Conservation (phyloP, 805 yeast species). For the Metschnikowia gelsemii region DNA sequence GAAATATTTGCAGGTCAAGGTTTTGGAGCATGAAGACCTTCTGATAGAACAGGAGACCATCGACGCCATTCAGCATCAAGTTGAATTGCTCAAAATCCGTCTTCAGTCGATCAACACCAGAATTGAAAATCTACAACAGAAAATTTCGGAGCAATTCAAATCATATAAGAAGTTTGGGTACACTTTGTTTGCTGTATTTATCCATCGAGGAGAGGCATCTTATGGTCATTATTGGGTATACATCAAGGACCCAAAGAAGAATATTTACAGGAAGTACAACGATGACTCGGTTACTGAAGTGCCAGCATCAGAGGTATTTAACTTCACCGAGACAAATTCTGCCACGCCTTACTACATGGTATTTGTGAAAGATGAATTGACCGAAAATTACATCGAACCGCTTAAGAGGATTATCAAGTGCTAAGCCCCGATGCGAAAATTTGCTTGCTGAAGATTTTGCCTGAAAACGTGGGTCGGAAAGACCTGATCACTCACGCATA, state of each 20-base stretch:
- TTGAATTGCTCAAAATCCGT: constrained; percentile 47
- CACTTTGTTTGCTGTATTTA: constrained; percentile 84
- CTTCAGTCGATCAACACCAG: constrained; percentile 41
- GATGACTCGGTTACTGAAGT: constrained; percentile 94
- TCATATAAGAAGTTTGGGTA: constrained; percentile 67
- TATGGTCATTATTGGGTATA: constrained; percentile 98
- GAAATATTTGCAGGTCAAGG: constrained; percentile 50
- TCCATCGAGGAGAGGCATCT: constrained; percentile 93
- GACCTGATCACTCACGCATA: too few relatives aligned
- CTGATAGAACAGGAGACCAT: constrained; percentile 48
- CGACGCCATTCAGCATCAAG: constrained; percentile 45
- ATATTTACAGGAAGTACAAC: constrained; percentile 83
- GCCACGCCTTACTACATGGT: constrained; percentile 95
- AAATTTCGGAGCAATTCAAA: constrained; percentile 60
- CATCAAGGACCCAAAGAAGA: constrained; percentile 68
- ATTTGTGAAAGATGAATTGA: constrained; percentile 65
- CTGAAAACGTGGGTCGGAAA: too few relatives aligned
- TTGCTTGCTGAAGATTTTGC: background rate
- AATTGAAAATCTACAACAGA: constrained; percentile 45
- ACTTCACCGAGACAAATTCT: constrained; percentile 64
- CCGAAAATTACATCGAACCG: constrained; percentile 59
- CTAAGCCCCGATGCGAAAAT: background rate
- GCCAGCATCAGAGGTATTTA: constrained; percentile 59
- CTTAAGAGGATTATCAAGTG: constrained; percentile 46
- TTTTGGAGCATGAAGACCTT: constrained; percentile 33